Evolutionary conservation across 2,329 filamentous ascomycete genomes (phyloP), one percentile per base, ranked within the genome.

Genomic region (Chaetomium sp.): DNA sequence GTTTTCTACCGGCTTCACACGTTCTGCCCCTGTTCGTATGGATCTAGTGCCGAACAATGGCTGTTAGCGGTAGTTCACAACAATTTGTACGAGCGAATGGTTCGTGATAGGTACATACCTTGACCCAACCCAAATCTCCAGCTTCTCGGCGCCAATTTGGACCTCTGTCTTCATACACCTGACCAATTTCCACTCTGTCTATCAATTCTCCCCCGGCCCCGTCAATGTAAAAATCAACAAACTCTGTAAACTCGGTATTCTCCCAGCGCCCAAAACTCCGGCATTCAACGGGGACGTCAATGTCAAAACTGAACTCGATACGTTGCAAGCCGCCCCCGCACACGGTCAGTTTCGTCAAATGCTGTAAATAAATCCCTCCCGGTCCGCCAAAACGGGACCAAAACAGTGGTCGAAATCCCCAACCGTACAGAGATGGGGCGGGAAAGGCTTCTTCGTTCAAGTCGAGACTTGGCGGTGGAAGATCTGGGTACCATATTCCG

Each of bases 11-110:
- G 14, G 43, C 3, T 10, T 49, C 37, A 2, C 37, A 48, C 14
- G 14, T 33, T 40, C 33, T 14, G 19, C 44, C 52, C 6, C 52
- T 44, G 44, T 53, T 53, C 14, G 52, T 53, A 11, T 42, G 45
- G n/a, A 53, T 42, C 43, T 48, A 35, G 36, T 48, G 8, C 4
- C 2, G 6, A 1, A 6, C 37, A 9, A 48, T 33, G 1, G 5
- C 19, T 27, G 19, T 27, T 4, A 14, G 45, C 11, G n/a, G 34
- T 4, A 8, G 3, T 37, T 36, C 2, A 8, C 2, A 11, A 12
- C 1, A 35, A n/a, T 6, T 46, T 46, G 44, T 2, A 3, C 6
- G 10, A 19, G 6, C 43, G 6, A 6, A 12, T n/a, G 34, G 34
- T 27, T 27, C 2, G 2, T 27, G 2, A 11, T 14, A 4, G 9